phyloP scores from a whole-genome alignment of 2,329 filamentous ascomycete species.

The Aspergillus bombycis region DNA sequence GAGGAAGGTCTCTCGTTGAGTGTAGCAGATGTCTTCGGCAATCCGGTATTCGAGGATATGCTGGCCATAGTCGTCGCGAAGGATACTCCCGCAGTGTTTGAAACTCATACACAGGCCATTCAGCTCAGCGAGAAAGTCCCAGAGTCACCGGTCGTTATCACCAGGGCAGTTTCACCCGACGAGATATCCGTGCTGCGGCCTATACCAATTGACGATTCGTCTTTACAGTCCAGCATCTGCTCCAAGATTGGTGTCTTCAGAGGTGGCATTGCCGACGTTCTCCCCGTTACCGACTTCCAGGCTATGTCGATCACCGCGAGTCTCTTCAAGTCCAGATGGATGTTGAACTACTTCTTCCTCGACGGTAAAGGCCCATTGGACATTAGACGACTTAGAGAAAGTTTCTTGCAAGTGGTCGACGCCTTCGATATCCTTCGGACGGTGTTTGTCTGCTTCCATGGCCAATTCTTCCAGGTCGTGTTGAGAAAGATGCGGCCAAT shows the following conservation, averaged over 20 bases:
- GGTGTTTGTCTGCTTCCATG: conserved; percentile 61
- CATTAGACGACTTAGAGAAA: conserved; percentile 50
- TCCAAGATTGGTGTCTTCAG: conserved; percentile 55
- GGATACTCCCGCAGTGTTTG: conserved; percentile 19
- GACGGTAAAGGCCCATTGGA: conserved; percentile 50
- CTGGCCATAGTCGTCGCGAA: conserved; percentile 32
- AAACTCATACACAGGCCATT: conserved; percentile 23
- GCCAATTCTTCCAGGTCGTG: conserved; percentile 60
- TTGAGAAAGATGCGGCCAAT: conserved; percentile 57
- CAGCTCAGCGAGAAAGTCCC: conserved; percentile 10
- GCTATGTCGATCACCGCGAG: conserved; percentile 41
- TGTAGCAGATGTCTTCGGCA: conserved; percentile 49
- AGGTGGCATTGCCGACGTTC: conserved; percentile 59
- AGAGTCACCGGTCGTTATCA: conserved; percentile 8
- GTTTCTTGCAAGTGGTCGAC: conserved; percentile 56
- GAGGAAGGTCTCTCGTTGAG: conserved; percentile 45
- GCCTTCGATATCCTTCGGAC: conserved; percentile 68
- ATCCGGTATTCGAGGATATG: conserved; percentile 47
- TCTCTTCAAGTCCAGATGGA: conserved; percentile 45
- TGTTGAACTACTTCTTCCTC: conserved; percentile 61
- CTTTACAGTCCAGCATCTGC: conserved; percentile 54
- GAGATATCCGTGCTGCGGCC: conserved; percentile 32
- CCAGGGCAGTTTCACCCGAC: conserved; percentile 8
- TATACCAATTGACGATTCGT: conserved; percentile 34
- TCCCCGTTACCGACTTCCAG: conserved; percentile 59